These are phyloP conservation scores for Eucalyptus rudis DNA, from an alignment of 345 rosid species.

Conservation along the genomic window DNA sequence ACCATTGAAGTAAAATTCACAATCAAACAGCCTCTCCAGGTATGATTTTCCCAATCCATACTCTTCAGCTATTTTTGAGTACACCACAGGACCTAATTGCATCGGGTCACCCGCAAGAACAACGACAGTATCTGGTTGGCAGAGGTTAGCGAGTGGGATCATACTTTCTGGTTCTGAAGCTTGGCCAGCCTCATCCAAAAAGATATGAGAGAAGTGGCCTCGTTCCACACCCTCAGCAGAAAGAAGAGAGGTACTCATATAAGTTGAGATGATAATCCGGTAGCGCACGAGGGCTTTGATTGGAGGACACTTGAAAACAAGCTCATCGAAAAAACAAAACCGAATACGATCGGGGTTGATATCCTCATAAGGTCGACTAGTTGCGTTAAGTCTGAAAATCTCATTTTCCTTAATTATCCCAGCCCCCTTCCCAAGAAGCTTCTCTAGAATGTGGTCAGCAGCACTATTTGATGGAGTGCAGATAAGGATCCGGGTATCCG, in stretches of 20 bases:
- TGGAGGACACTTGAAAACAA: constrained; percentile 63
- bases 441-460: constrained; percentile 77
- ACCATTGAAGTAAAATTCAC: constrained; percentile 25
- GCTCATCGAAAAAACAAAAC: constrained; percentile 65
- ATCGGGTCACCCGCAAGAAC: constrained; percentile 96
- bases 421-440: constrained; percentile 33
- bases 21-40: constrained; percentile 68
- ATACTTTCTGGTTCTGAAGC: constrained; percentile 96
- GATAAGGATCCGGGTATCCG: constrained; percentile 44
- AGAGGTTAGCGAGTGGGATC: constrained; percentile 57
- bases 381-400: constrained; percentile 81
- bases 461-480: constrained; percentile 94
- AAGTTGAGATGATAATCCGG: constrained; percentile 65
- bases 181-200: constrained; percentile 95
- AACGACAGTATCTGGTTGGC: constrained; percentile 55
- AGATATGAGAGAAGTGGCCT: constrained; percentile 87
- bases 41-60: constrained; percentile 69
- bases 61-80: constrained; percentile 51
- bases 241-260: constrained; percentile 78
- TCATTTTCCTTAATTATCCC: constrained; percentile 35
- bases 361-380: constrained; percentile 61
- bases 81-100: constrained; percentile 91
- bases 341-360: constrained; percentile 38
- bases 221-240: constrained; percentile 57
- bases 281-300: constrained; percentile 30